phyloP scores from a whole-genome alignment of 768 basidiomycete species.

The Lyophyllum atratum region DNA sequence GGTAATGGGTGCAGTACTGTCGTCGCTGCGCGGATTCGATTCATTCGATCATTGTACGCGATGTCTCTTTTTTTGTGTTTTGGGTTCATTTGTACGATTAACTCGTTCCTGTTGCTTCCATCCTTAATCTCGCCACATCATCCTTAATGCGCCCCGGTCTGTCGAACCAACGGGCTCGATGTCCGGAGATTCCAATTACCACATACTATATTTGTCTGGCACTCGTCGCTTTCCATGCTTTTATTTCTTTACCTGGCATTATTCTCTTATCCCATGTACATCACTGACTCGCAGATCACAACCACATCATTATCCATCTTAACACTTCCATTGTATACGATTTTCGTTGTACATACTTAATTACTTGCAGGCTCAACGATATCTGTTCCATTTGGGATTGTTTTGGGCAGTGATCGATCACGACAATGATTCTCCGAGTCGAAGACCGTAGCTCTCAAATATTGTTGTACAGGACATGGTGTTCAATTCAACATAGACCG shows the following conservation, averaged over 20 bases:
- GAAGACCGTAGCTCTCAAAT: neutral
- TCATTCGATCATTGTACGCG: neutral
- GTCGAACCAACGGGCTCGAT: neutral
- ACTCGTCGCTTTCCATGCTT: constrained; percentile 11
- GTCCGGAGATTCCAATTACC: neutral
- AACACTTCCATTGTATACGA: neutral
- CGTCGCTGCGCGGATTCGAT: neutral
- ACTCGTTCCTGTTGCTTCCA: neutral
- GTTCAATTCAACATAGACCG: too few species aligned
- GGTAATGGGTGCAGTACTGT: constrained; percentile 41
- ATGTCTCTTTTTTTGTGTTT: neutral
- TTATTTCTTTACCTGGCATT: neutral
- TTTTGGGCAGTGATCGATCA: neutral
- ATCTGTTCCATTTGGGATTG: too few species aligned
- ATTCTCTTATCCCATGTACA: constrained; percentile 7
- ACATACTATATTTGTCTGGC: constrained; percentile 10
- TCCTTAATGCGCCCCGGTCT: constrained; percentile 2
- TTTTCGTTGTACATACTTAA: neutral
- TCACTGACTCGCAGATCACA: constrained; percentile 6
- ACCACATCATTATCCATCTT: neutral
- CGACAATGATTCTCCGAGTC: too few species aligned
- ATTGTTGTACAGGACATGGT: too few species aligned
- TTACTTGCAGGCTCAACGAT: neutral
- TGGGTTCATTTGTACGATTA: constrained; percentile 18
- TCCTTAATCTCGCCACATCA: neutral